These are phyloP conservation scores for Yamadazyma akitaensis DNA, from an alignment of 805 yeast genomes.

Conservation along the genomic window DNA sequence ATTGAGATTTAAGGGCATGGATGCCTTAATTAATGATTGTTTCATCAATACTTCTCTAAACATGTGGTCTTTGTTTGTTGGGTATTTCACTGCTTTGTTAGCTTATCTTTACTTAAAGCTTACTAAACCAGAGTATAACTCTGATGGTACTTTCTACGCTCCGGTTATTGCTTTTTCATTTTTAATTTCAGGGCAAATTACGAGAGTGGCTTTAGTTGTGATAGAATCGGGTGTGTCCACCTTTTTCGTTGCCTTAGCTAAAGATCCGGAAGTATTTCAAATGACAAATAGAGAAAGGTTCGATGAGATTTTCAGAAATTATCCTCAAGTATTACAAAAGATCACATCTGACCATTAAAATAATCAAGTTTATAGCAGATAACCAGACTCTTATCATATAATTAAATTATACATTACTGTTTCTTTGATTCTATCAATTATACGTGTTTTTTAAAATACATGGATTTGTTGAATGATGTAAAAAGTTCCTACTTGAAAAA, in stretches of 20 bases:
- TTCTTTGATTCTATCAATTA: too few species aligned
- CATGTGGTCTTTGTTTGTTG: constrained; percentile 71
- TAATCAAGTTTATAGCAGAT: not conserved
- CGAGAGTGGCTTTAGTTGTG: constrained; percentile 67
- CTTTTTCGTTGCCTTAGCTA: constrained; percentile 77
- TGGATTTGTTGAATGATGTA: too few species aligned
- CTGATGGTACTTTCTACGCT: constrained; percentile 58
- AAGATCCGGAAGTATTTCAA: constrained; percentile 80
- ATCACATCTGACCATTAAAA: constrained; percentile 32
- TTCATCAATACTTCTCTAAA: constrained; percentile 74
- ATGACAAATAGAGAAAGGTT: constrained; percentile 66
- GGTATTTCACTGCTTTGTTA: constrained; percentile 56
- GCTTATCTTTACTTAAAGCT: constrained; percentile 64
- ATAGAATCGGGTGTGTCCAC: constrained; percentile 81
- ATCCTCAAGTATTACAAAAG: constrained; percentile 67
- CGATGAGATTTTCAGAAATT: constrained; percentile 59
- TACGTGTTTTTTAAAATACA: too few species aligned
- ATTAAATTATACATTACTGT: too few species aligned
- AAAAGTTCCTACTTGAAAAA: too few species aligned
- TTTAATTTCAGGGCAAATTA: constrained; percentile 71
- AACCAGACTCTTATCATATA: too few species aligned
- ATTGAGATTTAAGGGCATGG: constrained; percentile 74
- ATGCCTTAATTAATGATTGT: constrained; percentile 81
- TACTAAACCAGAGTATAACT: constrained; percentile 65
- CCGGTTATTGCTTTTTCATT: constrained; percentile 73